Conservation (phyloP, 352 stramenopile genomes). For the Aphanomyces euteiches region DNA sequence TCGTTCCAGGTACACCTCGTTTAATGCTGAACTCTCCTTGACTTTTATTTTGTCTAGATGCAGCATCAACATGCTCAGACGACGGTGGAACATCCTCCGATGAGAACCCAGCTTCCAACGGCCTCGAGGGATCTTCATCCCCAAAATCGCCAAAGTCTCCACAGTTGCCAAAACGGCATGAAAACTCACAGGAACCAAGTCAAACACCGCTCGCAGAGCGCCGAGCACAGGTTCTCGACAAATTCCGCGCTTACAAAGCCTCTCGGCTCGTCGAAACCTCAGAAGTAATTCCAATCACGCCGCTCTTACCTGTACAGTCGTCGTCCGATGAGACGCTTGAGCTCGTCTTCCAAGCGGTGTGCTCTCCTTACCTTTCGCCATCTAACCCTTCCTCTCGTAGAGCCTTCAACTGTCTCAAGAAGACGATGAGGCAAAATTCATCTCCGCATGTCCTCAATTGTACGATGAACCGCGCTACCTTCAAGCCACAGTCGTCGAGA, state of each 20-base stretch:
- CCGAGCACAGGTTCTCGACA: neutral
- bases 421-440: conserved; percentile 42
- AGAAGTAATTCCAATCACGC: neutral
- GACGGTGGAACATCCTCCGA: neutral
- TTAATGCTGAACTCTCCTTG: conserved; percentile 45
- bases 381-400: too few species aligned
- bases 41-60: conserved; percentile 45
- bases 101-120: neutral
- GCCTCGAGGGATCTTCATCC: neutral
- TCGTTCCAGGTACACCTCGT: conserved; percentile 44
- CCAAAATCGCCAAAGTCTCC: too few species aligned
- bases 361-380: neutral
- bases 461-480: conserved; percentile 39
- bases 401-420: conserved; percentile 33
- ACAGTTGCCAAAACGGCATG: too few species aligned
- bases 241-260: conserved; percentile 4
- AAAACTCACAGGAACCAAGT: neutral
- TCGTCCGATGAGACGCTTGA: conserved; percentile 38
- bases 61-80: neutral
- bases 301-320: neutral
- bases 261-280: neutral
- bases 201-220: neutral
- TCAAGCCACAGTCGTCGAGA: conserved; percentile 42
- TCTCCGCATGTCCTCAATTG: conserved; percentile 51
- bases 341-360: conserved; percentile 45